Conservation (phyloP, 1,139 yeast genomes). For the Pichia sp. region DNA sequence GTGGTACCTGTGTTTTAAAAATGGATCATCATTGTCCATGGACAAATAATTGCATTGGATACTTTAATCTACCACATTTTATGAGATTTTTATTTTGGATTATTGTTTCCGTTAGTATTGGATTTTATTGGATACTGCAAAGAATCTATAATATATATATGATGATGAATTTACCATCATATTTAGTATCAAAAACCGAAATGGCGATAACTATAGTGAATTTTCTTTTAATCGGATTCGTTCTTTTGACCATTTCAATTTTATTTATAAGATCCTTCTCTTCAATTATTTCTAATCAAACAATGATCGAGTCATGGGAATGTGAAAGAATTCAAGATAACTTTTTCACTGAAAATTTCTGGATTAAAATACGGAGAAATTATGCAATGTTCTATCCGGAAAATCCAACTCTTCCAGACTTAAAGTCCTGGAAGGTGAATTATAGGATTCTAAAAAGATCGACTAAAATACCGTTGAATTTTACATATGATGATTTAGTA, state of each 20-base stretch:
- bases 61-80: conserved; percentile 74
- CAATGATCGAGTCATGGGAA: conserved; percentile 94
- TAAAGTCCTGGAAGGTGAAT: conserved; percentile 41
- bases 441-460: conserved; percentile 19
- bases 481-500: conserved; percentile 50
- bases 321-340: conserved; percentile 71
- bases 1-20: conserved; percentile 55
- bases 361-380: conserved; percentile 46
- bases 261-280: conserved; percentile 56
- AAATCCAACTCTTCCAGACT: conserved; percentile 35
- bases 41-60: conserved; percentile 83
- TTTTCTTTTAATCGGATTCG: conserved; percentile 52
- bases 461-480: conserved; percentile 28
- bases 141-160: conserved; percentile 44
- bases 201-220: conserved; percentile 51
- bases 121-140: conserved; percentile 37
- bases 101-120: conserved; percentile 46
- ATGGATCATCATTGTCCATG: conserved; percentile 90
- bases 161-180: conserved; percentile 52
- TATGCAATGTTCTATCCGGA: conserved; percentile 37
- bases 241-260: conserved; percentile 50
- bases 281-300: conserved; percentile 62
- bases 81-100: conserved; percentile 72
- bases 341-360: conserved; percentile 45
- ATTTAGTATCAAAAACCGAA: conserved; percentile 48